Percentiles rank a stretch among this genome's conserved stretches.
These are phyloP conservation scores for Nepenthes gracilis DNA, from an alignment of 148 eudicot genomes.

Conservation along the genomic window DNA sequence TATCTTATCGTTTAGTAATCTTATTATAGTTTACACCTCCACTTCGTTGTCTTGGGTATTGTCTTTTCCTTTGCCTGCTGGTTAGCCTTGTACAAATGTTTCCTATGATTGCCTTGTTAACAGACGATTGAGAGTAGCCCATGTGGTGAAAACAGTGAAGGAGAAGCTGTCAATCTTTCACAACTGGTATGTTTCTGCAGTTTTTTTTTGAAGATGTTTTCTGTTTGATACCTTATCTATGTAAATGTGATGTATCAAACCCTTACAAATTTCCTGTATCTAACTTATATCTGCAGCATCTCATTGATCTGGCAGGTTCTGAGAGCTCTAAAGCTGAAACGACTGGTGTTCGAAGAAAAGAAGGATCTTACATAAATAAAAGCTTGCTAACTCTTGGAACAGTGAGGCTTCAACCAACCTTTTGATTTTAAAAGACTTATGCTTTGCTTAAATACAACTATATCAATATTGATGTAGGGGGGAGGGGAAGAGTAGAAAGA, in stretches of 20 bases:
- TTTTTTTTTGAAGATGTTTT: conserved; percentile 1
- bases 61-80: neutral
- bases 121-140: conserved; percentile 99
- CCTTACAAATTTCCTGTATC: conserved; percentile 14
- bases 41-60: neutral
- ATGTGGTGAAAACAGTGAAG: conserved; percentile 73
- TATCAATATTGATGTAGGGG: too few species aligned
- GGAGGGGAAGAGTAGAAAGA: too few species aligned
- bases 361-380: conserved; percentile 94
- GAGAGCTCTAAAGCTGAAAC: conserved; percentile 99
- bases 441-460: neutral
- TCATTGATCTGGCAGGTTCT: conserved; percentile 99
- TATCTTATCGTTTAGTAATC: too few species aligned
- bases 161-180: conserved; percentile 85
- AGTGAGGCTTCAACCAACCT: conserved; percentile 46
- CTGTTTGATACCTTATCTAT: neutral
- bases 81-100: conserved; percentile 3
- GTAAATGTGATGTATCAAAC: neutral
- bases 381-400: conserved; percentile 97
- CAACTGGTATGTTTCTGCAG: conserved; percentile 52
- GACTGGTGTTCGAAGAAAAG: conserved; percentile 82
- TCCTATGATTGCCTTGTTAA: conserved; percentile 7
- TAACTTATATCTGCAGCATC: conserved; percentile 79
- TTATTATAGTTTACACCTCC: too few species aligned
- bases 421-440: neutral